Evolutionary conservation across 1,284 basidiomycete genomes (phyloP), one percentile per base, ranked within the genome.

Genomic region (Bjerkandera adusta): DNA sequence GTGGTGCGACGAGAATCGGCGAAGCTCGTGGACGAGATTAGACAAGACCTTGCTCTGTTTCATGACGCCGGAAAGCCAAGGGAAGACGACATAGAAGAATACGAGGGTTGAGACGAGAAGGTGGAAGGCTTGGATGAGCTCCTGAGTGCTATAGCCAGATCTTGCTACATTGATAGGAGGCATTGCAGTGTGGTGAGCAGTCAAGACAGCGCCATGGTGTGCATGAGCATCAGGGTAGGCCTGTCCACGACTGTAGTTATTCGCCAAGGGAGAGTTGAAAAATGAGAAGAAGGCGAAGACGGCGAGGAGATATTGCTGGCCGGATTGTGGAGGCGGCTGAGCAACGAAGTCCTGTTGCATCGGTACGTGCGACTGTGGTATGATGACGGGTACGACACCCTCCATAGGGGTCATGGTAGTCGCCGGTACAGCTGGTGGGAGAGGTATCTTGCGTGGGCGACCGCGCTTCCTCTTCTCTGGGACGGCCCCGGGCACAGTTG

Each of bases 381-480:
- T 4, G 52, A 21, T 37, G 39, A 12, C 27, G 12, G 46, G 33
- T 1, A 52, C 43, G 29, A 52, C 36, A 32, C 45, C 35, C 24
- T 47, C 39, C 45, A 49, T 49, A 11, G 45, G 39, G 5, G 36
- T 32, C 20, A 42, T 33, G 3, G 60, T 46, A 24, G 52, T 47
- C 7, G 56, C 39, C 3, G 55, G 21, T 52, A 61, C 51, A 29
- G 62, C 46, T 6, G 66, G 51, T 21, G 68, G 65, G 16, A 68
- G 49, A 18, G 67, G 72, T 38, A 72, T 65, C 64, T 83, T 83
- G 51, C 80, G 71, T 29, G 88, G 87, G 22, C 88, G 68, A 4
- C 87, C 87, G n/a, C 88, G 74, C 68, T 90, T 90, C 54, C 88
- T 74, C 68, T 89, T 90, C 68, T 87, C 86, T 0, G 80, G 77